phyloP scores from a whole-genome alignment of 208 protist genomes.

The Blechomonas ayalai region DNA sequence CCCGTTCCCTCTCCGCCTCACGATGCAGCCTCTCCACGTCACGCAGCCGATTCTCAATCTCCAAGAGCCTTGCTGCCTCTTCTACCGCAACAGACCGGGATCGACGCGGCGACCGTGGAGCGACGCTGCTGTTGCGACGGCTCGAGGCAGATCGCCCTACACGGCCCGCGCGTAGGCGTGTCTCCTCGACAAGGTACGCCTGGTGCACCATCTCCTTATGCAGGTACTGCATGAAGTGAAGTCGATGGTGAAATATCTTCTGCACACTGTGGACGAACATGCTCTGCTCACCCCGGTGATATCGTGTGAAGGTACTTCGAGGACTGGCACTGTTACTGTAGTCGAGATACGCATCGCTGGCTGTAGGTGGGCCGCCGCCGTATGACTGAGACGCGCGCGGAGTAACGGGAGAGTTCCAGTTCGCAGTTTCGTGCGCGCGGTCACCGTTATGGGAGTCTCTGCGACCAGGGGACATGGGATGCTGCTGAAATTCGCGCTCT shows the following conservation, averaged over 20 bases:
- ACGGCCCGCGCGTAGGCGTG: constrained; percentile 29
- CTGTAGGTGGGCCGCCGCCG: neutral
- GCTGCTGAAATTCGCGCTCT: constrained; percentile 27
- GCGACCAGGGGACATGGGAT: neutral
- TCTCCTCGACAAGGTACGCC: constrained; percentile 68
- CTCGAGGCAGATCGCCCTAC: neutral
- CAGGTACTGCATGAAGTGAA: constrained; percentile 80
- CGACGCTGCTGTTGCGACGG: constrained; percentile 1
- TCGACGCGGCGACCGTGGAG: constrained; percentile 8
- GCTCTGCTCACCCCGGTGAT: constrained; percentile 24
- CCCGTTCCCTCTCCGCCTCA: constrained; percentile 49
- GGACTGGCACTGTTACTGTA: constrained; percentile 20
- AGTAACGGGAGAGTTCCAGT: neutral
- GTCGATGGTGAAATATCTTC: constrained; percentile 73
- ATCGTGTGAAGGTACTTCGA: constrained; percentile 8
- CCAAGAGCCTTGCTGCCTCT: constrained; percentile 40
- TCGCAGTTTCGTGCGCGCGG: neutral
- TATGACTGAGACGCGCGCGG: neutral
- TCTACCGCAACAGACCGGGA: constrained; percentile 8
- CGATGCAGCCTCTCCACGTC: constrained; percentile 62
- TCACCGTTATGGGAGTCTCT: neutral
- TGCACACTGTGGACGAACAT: constrained; percentile 46
- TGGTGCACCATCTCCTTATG: constrained; percentile 83
- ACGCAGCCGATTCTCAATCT: constrained; percentile 66
- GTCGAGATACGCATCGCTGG: too few species aligned